These are phyloP conservation scores for Chlamydomonas eustigma DNA, from an alignment of 139 green algal species.

Conservation along the genomic window DNA sequence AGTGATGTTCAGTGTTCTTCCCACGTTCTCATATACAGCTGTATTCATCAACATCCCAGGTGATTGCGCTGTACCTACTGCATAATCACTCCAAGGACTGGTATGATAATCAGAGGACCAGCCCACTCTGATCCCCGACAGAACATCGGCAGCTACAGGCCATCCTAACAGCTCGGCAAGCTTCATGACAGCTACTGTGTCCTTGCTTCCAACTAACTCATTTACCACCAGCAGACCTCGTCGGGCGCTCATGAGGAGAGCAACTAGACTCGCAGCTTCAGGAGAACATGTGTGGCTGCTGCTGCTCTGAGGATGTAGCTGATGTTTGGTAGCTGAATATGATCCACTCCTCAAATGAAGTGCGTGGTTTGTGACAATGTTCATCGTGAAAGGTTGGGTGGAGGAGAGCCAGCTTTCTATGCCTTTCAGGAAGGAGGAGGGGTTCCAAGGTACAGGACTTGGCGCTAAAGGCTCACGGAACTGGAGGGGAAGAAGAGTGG, in stretches of 20 bases:
- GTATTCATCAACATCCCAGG: too few species aligned
- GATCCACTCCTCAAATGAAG: too few species aligned
- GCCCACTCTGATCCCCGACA: conserved; percentile 71
- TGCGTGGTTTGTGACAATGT: not conserved
- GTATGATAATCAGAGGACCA: too few species aligned
- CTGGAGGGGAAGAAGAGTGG: conserved; percentile 30
- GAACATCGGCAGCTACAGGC: conserved; percentile 82
- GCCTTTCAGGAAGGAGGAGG: conserved; percentile 42
- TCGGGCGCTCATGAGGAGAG: conserved; percentile 17
- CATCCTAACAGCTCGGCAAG: conserved; percentile 65
- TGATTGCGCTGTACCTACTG: too few species aligned
- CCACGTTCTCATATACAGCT: too few species aligned
- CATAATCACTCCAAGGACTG: too few species aligned
- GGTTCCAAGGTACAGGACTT: conserved; percentile 23
- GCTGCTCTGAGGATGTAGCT: too few species aligned
- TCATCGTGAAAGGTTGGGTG: conserved; percentile 20
- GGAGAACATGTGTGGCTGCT: too few species aligned
- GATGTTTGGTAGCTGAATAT: too few species aligned
- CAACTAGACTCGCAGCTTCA: conserved; percentile 22
- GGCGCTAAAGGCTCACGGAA: conserved; percentile 93
- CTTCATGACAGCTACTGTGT: conserved; percentile 52
- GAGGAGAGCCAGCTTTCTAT: conserved; percentile 56
- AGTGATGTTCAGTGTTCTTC: too few species aligned
- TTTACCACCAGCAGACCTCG: conserved; percentile 81
- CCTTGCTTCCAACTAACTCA: conserved; percentile 48